Evolutionary conservation across 2,329 filamentous ascomycete species (phyloP).

Genomic region (Pseudogymnoascus sp.): DNA sequence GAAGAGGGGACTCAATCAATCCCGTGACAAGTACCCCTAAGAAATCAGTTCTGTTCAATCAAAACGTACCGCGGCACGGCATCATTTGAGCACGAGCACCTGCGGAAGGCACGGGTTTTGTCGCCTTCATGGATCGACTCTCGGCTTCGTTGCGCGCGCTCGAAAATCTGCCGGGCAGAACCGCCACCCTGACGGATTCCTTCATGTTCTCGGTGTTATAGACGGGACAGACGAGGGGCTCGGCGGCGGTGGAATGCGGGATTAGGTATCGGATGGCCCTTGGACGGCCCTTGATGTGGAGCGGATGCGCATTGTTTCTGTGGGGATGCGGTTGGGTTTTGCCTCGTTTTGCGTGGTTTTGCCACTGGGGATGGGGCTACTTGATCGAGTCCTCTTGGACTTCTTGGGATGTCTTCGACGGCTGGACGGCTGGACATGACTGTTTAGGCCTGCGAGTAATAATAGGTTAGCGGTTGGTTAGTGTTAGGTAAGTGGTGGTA

Average conservation of each 20-base stretch:
- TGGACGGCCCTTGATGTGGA: not conserved
- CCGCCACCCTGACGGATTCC: not conserved
- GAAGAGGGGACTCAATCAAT: not conserved
- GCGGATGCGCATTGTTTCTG: not conserved
- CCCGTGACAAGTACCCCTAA: not conserved
- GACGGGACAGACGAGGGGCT: not conserved
- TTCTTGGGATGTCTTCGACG: not conserved
- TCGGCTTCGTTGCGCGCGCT: not conserved
- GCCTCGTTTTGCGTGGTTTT: not conserved
- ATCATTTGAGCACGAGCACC: not conserved
- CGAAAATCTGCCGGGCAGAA: slow-evolving; percentile 2
- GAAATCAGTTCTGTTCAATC: not conserved
- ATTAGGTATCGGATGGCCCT: slow-evolving; percentile 2
- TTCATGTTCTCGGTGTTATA: not conserved
- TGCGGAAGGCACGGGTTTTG: not conserved
- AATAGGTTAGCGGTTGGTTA: not conserved
- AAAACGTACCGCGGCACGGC: not conserved
- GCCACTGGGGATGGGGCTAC: not conserved
- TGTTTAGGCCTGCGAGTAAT: not conserved
- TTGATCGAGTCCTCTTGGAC: not conserved
- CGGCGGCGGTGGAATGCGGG: not conserved
- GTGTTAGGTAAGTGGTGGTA: not conserved
- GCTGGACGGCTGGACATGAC: not conserved
- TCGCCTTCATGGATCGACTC: not conserved
- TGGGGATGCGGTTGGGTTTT: not conserved